Evolutionary conservation across 1,139 yeast genomes (phyloP), one percentile per base, ranked within the genome.

Genomic region (Saccharomyces hybrid): DNA sequence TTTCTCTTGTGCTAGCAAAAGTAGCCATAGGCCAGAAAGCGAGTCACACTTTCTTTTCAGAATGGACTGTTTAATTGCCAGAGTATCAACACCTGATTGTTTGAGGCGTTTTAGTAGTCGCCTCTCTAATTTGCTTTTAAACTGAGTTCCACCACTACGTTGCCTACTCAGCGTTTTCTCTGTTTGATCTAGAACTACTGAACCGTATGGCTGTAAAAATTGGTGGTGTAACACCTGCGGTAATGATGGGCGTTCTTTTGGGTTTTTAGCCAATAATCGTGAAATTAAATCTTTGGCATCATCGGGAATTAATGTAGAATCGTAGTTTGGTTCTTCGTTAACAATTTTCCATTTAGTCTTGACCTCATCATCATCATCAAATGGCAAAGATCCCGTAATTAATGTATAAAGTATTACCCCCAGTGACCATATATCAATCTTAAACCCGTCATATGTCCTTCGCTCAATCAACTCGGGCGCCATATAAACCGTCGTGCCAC

Each of bases 401-500:
- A 93, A 77, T 0, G 98, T 89, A 69, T 85, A 93, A n/a, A 93
- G 72, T n/a, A 93, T 90, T 7, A 93, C 82, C 0, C 99, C 99
- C 56, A 93, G 73, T 0, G 97, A 84, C 99, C 99, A 93, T 2
- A 88, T 82, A 69, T 93, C 99, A 5, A 85, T 79, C 56, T 86
- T 81, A 64, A 86, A 84, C 0, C 98, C 99, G 46, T 84, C 83
- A 67, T 93, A 93, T 55, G 80, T 78, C 58, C 81, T 79, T 54
- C 77, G 74, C 44, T 90, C 75, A 5, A 68, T 67, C 62, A 93
- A 75, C 66, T 93, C 99, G 0, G 99, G 99, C 0, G 99, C 97
- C 97, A 91, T 90, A 67, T 93, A 93, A 5, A 90, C 95, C 0
- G 91, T 83, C 0, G 99, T 93, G 1, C 99, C 99, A 71, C 99